Conservation (phyloP, 2,329 filamentous ascomycete genomes). For the Beauveria caledonica region DNA sequence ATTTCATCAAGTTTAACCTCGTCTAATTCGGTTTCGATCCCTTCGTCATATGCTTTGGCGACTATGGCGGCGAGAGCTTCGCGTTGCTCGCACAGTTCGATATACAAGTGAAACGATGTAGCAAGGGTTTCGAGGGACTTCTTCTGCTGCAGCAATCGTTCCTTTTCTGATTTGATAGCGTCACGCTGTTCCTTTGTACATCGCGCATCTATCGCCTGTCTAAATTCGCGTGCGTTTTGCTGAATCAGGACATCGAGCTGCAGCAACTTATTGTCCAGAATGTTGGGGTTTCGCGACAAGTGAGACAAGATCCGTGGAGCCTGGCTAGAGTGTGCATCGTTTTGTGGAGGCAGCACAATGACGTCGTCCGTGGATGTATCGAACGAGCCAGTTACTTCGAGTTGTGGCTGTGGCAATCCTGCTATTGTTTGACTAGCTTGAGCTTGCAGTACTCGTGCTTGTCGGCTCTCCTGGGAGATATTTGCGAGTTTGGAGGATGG, state of each 20-base stretch:
- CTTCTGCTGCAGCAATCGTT: constrained; percentile 37
- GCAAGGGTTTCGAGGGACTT: constrained; percentile 34
- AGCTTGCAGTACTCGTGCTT: neutral
- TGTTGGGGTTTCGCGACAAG: constrained; percentile 22
- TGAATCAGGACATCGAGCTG: constrained; percentile 34
- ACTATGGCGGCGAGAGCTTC: constrained; percentile 40
- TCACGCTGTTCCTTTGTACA: constrained; percentile 37
- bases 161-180: constrained; percentile 42
- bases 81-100: constrained; percentile 32
- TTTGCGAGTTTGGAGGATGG: constrained; percentile 26
- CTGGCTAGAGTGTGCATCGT: constrained; percentile 17
- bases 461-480: neutral
- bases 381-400: neutral
- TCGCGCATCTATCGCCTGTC: constrained; percentile 37
- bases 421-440: neutral
- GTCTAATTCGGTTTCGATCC: constrained; percentile 43
- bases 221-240: constrained; percentile 41
- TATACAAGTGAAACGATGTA: constrained; percentile 34
- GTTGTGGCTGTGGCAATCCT: neutral
- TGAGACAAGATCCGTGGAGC: constrained; percentile 21
- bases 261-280: constrained; percentile 28
- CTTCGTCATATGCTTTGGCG: constrained; percentile 41
- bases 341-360: neutral
- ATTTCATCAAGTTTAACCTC: constrained; percentile 42
- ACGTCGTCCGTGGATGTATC: neutral